Conservation (phyloP, 2,329 filamentous ascomycete species). For the Neonectria sp. region DNA sequence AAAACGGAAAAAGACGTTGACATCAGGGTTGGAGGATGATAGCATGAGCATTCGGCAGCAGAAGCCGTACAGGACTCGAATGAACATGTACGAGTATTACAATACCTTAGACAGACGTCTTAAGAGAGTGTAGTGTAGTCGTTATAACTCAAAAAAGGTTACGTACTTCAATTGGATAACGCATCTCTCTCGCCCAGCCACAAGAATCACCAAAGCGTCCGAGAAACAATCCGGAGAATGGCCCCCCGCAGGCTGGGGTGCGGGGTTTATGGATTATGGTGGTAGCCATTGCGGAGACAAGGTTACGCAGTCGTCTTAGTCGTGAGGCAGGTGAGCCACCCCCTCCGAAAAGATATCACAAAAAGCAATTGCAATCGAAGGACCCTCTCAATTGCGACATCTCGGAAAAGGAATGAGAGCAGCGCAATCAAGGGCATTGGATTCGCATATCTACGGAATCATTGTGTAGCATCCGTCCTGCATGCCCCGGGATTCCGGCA, state of each 20-base stretch:
- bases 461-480: neutral
- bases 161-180: neutral
- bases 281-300: neutral
- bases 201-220: neutral
- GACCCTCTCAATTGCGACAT: neutral
- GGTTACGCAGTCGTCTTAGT: neutral
- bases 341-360: neutral
- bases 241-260: neutral
- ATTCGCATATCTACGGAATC: neutral
- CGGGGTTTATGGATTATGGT: neutral
- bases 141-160: too few relatives aligned
- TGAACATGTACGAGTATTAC: neutral
- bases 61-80: neutral
- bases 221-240: neutral
- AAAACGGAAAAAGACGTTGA: too few relatives aligned
- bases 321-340: neutral
- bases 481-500: neutral
- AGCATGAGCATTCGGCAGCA: too few relatives aligned
- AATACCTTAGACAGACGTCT: neutral
- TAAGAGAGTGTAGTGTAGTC: neutral
- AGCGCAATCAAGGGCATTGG: neutral
- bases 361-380: neutral
- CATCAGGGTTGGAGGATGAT: too few relatives aligned
- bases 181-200: neutral
- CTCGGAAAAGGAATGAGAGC: neutral